These are phyloP conservation scores for Aspergillus clavatus DNA, from an alignment of 2,329 filamentous ascomycete genomes.

Conservation along the genomic window DNA sequence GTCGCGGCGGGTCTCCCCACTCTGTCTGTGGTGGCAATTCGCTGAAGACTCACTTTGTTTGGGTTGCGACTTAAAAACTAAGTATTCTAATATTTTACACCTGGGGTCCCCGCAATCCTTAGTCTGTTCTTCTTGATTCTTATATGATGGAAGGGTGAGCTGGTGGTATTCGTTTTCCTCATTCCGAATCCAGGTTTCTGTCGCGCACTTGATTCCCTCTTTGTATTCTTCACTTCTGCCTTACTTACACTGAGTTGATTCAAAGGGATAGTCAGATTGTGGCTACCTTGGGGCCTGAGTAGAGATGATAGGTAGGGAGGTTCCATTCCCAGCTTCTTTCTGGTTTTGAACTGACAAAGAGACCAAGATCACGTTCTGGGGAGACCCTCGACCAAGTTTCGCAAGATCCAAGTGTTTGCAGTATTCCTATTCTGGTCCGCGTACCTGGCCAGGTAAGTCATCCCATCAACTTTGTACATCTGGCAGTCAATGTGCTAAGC, in stretches of 20 bases:
- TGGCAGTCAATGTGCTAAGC: not conserved
- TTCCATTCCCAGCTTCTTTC: not conserved
- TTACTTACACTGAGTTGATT: not conserved
- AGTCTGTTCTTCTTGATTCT: not conserved
- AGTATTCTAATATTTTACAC: not conserved
- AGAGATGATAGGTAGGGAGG: constrained; percentile 30
- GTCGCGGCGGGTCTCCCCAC: not conserved
- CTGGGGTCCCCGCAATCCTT: not conserved
- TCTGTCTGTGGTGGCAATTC: not conserved
- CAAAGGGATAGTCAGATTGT: not conserved
- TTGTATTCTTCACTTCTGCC: not conserved
- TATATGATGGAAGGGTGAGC: not conserved
- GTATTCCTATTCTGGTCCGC: constrained; percentile 88
- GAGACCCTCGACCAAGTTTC: constrained; percentile 82
- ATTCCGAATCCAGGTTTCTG: not conserved
- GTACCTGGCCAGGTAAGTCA: constrained; percentile 69
- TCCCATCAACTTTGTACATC: no score
- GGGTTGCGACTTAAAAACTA: not conserved
- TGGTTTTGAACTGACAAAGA: constrained; percentile 2
- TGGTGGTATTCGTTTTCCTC: not conserved
- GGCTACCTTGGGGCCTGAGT: not conserved
- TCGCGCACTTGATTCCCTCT: not conserved
- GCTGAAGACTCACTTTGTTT: not conserved
- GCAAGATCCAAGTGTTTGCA: constrained; percentile 85
- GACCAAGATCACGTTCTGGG: constrained; percentile 78